Evolutionary conservation across 2,329 filamentous ascomycete genomes (phyloP).

Genomic region (Claviceps pazoutovae): DNA sequence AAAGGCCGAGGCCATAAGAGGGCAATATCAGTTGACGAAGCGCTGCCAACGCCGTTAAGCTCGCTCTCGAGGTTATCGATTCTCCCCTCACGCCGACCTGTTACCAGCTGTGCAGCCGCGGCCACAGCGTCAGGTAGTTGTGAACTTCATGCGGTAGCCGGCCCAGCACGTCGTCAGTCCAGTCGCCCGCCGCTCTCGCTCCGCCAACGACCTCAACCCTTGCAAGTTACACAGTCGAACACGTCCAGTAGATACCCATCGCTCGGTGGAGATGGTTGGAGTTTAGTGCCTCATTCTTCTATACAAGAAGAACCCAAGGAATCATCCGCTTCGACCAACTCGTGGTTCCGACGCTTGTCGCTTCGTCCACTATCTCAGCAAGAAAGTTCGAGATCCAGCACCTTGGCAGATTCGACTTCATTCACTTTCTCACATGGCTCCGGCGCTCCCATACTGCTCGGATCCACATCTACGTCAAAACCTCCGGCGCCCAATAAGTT

Average conservation of each 20-base stretch:
- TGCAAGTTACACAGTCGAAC: slow-evolving; percentile 28
- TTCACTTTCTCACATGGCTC: slow-evolving; percentile 54
- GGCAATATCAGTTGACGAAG: slow-evolving; percentile 22
- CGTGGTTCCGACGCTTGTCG: slow-evolving; percentile 62
- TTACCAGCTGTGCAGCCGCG: slow-evolving; percentile 2
- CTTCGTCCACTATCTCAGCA: slow-evolving; percentile 50
- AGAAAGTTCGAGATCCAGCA: slow-evolving; percentile 49
- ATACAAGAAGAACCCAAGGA: slow-evolving; percentile 35
- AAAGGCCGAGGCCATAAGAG: slow-evolving; percentile 12
- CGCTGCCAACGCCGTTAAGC: slow-evolving; percentile 10
- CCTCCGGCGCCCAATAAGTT: slow-evolving; percentile 57
- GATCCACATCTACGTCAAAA: slow-evolving; percentile 21
- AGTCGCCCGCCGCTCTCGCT: slow-evolving; percentile 23
- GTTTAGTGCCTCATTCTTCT: slow-evolving; percentile 3
- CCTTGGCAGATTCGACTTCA: slow-evolving; percentile 51
- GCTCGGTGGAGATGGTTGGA: slow-evolving; percentile 13
- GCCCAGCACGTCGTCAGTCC: slow-evolving; percentile 17
- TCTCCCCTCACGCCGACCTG: slow-evolving; percentile 6
- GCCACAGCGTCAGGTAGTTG: background rate
- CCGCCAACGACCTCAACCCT: slow-evolving; percentile 22
- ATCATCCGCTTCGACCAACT: slow-evolving; percentile 47
- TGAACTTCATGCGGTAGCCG: slow-evolving; percentile 11
- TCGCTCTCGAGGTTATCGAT: slow-evolving; percentile 1
- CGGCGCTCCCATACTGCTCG: slow-evolving; percentile 45
- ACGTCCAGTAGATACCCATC: slow-evolving; percentile 28